Evolutionary conservation across 2,329 filamentous ascomycete species (phyloP).

Genomic region (Hymenoscyphus linearis): DNA sequence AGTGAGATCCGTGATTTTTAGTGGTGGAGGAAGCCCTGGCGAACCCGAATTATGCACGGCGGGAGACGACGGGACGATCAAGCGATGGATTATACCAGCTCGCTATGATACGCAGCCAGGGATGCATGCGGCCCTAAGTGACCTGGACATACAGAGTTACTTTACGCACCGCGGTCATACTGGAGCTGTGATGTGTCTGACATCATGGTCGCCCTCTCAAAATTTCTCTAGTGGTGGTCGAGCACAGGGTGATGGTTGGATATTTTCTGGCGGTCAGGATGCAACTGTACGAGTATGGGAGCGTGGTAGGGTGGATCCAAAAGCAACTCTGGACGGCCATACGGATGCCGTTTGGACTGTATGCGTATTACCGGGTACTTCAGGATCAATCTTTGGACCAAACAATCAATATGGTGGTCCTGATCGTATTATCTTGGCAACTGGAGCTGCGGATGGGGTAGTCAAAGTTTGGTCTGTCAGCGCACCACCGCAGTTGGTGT

Average conservation of each 20-base stretch:
- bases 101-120: constrained; percentile 61
- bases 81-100: constrained; percentile 89
- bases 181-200: constrained; percentile 81
- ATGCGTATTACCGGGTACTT: constrained; percentile 81
- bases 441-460: constrained; percentile 83
- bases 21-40: constrained; percentile 87
- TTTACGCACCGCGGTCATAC: constrained; percentile 93
- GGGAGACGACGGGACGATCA: constrained; percentile 92
- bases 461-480: constrained; percentile 94
- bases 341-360: constrained; percentile 95
- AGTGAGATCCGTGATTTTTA: constrained; percentile 92
- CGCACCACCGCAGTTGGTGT: constrained; percentile 78
- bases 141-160: constrained; percentile 86
- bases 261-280: constrained; percentile 96
- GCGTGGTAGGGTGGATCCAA: constrained; percentile 86
- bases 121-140: constrained; percentile 45
- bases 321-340: constrained; percentile 89
- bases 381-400: constrained; percentile 74
- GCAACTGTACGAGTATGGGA: constrained; percentile 94
- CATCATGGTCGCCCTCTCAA: constrained; percentile 80
- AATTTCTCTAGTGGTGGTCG: constrained; percentile 87
- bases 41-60: constrained; percentile 97
- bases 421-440: constrained; percentile 85
- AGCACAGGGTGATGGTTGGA: constrained; percentile 90
- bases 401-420: constrained; percentile 69